phyloP scores from a whole-genome alignment of 208 protist genomes.

The Tetramitus jugosus region DNA sequence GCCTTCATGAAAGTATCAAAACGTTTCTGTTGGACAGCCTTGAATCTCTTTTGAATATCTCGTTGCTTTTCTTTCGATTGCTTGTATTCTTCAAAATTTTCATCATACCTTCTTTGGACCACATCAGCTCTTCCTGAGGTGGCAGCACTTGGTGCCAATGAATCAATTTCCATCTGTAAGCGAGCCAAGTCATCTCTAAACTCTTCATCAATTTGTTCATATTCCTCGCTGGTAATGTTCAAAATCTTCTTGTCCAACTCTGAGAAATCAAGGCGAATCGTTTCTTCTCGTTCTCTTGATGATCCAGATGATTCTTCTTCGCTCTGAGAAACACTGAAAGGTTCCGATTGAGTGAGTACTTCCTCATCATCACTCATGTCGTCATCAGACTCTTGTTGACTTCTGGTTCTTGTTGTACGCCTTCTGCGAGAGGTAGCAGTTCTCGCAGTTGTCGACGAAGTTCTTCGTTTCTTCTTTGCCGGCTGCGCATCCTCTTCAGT shows the following conservation, averaged over 20 bases:
- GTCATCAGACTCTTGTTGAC: conserved; percentile 29
- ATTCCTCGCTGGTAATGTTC: conserved; percentile 42
- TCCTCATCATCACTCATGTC: conserved; percentile 8
- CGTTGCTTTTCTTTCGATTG: conserved; percentile 55
- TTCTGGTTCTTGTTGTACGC: conserved; percentile 13
- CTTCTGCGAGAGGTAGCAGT: too few relatives aligned
- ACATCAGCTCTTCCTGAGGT: conserved; percentile 51
- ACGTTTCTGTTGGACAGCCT: conserved; percentile 66
- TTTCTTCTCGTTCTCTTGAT: conserved; percentile 22
- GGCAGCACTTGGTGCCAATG: conserved; percentile 67
- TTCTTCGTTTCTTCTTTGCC: too few relatives aligned
- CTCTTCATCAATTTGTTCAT: conserved; percentile 54
- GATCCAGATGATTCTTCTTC: background rate
- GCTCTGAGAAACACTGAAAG: conserved; percentile 39
- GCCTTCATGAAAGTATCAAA: conserved; percentile 76
- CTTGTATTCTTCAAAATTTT: conserved; percentile 61
- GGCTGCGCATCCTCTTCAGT: conserved; percentile 6
- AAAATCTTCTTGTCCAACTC: conserved; percentile 48
- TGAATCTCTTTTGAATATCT: conserved; percentile 64
- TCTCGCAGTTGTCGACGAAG: too few relatives aligned
- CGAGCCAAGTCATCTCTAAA: conserved; percentile 49
- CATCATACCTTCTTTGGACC: conserved; percentile 60
- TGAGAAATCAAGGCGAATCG: conserved; percentile 58
- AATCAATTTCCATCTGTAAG: conserved; percentile 57
- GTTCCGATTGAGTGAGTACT: conserved; percentile 46